phyloP scores from a whole-genome alignment of 441 rosid genomes.

The Iberis amara region DNA sequence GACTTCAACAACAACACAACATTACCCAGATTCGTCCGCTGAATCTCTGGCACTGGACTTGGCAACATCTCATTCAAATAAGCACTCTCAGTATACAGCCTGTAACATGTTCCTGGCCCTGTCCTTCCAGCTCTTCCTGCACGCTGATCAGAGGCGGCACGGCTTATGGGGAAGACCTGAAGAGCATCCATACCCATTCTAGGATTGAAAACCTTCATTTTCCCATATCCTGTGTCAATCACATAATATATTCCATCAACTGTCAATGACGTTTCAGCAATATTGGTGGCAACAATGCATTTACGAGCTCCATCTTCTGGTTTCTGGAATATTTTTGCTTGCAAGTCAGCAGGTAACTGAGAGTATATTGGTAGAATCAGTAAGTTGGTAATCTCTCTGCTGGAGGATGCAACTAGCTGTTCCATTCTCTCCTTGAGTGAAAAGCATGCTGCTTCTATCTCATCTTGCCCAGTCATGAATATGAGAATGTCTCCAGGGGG shows the following conservation, averaged over 20 bases:
- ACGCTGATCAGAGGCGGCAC: conserved; percentile 96
- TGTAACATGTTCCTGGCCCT: conserved; percentile 94
- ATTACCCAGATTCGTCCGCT: conserved; percentile 91
- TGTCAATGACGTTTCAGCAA: conserved; percentile 95
- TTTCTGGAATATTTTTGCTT: conserved; percentile 92
- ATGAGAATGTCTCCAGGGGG: conserved; percentile 94
- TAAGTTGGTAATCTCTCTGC: conserved; percentile 64
- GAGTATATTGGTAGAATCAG: conserved; percentile 94
- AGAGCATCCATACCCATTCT: conserved; percentile 99
- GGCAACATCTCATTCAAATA: conserved; percentile 82
- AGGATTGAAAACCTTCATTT: conserved; percentile 97
- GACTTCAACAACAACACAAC: conserved; percentile 94
- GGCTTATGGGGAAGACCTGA: conserved; percentile 90
- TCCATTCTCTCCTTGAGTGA: conserved; percentile 93
- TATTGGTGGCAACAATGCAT: conserved; percentile 96
- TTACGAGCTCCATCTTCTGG: conserved; percentile 97
- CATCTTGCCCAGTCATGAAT: conserved; percentile 99
- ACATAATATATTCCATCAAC: conserved; percentile 94
- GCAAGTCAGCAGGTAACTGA: conserved; percentile 96
- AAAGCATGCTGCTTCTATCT: conserved; percentile 92
- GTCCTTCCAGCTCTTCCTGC: conserved; percentile 98
- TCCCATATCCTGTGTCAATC: conserved; percentile 94
- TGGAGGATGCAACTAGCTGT: conserved; percentile 66
- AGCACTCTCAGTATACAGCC: conserved; percentile 88
- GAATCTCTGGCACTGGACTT: conserved; percentile 97